Evolutionary conservation across 2,329 filamentous ascomycete genomes (phyloP), one percentile per base, ranked within the genome.

Genomic region (Hypoxylon sp.): DNA sequence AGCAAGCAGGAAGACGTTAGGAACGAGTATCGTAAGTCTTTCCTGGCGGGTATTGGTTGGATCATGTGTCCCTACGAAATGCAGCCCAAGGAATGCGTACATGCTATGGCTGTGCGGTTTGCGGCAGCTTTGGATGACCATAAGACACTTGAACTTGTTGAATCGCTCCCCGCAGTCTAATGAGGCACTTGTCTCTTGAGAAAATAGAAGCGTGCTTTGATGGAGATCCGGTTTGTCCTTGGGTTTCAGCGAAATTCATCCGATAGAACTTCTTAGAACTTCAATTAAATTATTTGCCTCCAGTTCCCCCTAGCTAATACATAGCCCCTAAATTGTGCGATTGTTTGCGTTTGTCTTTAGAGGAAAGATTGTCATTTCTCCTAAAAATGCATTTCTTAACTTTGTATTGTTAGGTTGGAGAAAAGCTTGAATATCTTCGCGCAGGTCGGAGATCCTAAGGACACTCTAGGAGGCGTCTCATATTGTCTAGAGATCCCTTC

Each of bases 41-140:
- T 75, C 51, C 62, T 78, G 26, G 70, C 74, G 2, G 76, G 77
- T 40, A 71, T 78, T 14, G 76, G 75, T 9, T 78, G 76, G 77
- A 63, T 77, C 28, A 67, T 78, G 57, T 75, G 75, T 24, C 74
- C 75, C 18, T 76, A 76, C 24, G 67, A 74, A 62, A 78, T 78
- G 77, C 78, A 79, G 62, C 66, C 72, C 24, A 72, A 74, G 66
- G 73, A 76, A 8, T 70, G 70, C 14, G 76, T 79, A 14, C 71
- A 74, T 45, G 69, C 71, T 46, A 78, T 78, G 72, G 73, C 74
- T 4, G 70, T 58, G 67, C 72, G 78, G 4, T 75, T 76, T 50
- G 71, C 72, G 16, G 71, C 75, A 22, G 77, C 77, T 18, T 70
- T 79, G 20, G 69, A 75, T 22, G 76, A 79, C 63, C 76, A 79